Evolutionary conservation across 2,329 filamentous ascomycete species (phyloP).

Genomic region (Lasiodiplodia hormozganensis): DNA sequence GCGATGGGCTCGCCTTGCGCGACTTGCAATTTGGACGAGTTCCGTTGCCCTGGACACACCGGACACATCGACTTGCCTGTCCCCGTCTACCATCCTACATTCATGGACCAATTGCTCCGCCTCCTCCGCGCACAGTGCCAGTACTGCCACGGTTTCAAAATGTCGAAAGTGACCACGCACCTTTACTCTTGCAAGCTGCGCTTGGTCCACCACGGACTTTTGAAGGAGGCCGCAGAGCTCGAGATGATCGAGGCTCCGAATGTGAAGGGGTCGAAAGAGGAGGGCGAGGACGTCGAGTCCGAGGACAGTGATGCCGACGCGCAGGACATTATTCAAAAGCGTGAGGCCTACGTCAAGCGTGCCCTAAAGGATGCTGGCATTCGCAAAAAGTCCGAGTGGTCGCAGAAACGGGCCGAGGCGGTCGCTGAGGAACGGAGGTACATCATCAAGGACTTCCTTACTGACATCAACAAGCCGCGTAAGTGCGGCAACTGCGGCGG

Average conservation of each 20-base stretch:
- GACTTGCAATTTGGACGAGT: constrained; percentile 85
- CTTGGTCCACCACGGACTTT: constrained; percentile 82
- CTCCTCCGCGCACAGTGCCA: constrained; percentile 86
- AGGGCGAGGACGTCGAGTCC: constrained; percentile 58
- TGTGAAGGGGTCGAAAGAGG: constrained; percentile 39
- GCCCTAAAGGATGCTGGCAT: constrained; percentile 68
- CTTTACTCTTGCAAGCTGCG: constrained; percentile 83
- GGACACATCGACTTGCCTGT: constrained; percentile 95
- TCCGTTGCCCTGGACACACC: constrained; percentile 85
- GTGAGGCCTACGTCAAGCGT: constrained; percentile 74
- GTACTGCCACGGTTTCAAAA: constrained; percentile 87
- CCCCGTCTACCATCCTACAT: constrained; percentile 94
- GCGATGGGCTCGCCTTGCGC: constrained; percentile 87
- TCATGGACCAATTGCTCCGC: constrained; percentile 89
- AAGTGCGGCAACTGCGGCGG: constrained; percentile 74
- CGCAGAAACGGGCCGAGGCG: constrained; percentile 79
- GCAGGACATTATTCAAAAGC: constrained; percentile 61
- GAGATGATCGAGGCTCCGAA: constrained; percentile 56
- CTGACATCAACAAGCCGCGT: constrained; percentile 71
- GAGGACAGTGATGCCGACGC: constrained; percentile 67
- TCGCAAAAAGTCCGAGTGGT: constrained; percentile 51
- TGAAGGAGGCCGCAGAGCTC: constrained; percentile 68
- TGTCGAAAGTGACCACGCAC: constrained; percentile 78
- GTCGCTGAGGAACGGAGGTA: constrained; percentile 77
- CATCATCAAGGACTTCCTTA: constrained; percentile 82